A percentile compares a stretch with the other conserved stretches of the same genome.
Conservation (phyloP, 2,329 filamentous ascomycete species). For the Fusarium veterinarium region DNA sequence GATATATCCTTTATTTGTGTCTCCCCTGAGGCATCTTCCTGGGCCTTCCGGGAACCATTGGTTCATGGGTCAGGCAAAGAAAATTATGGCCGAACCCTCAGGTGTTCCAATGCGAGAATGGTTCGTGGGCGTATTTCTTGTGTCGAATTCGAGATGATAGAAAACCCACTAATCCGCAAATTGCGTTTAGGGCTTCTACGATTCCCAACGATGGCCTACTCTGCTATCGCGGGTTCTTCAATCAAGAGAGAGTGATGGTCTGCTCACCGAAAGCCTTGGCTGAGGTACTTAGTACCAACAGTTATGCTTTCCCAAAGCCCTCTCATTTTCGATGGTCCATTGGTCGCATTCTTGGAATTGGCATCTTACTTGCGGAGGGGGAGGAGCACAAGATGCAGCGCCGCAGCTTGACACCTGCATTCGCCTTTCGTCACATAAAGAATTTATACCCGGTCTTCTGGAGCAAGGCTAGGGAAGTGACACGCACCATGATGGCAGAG, state of each 20-base stretch:
- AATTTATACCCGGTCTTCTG: conserved; percentile 88
- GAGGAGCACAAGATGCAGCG: conserved; percentile 87
- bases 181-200: conserved; percentile 64
- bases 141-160: background rate
- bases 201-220: conserved; percentile 77
- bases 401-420: conserved; percentile 83
- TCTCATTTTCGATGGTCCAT: conserved; percentile 64
- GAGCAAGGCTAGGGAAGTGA: conserved; percentile 77
- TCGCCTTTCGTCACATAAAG: conserved; percentile 87
- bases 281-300: conserved; percentile 75
- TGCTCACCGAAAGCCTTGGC: conserved; percentile 73
- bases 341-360: conserved; percentile 74
- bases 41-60: conserved; percentile 57
- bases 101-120: conserved; percentile 61
- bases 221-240: conserved; percentile 71
- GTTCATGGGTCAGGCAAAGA: conserved; percentile 60
- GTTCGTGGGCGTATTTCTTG: conserved; percentile 49
- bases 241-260: conserved; percentile 71
- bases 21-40: conserved; percentile 61
- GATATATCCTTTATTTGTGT: conserved; percentile 62
- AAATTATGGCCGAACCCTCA: conserved; percentile 53
- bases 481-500: conserved; percentile 66
- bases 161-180: conserved; percentile 31
- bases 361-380: conserved; percentile 86
- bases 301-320: conserved; percentile 78